phyloP scores from a whole-genome alignment of 805 yeast species.

The Danielia reshetovae region DNA sequence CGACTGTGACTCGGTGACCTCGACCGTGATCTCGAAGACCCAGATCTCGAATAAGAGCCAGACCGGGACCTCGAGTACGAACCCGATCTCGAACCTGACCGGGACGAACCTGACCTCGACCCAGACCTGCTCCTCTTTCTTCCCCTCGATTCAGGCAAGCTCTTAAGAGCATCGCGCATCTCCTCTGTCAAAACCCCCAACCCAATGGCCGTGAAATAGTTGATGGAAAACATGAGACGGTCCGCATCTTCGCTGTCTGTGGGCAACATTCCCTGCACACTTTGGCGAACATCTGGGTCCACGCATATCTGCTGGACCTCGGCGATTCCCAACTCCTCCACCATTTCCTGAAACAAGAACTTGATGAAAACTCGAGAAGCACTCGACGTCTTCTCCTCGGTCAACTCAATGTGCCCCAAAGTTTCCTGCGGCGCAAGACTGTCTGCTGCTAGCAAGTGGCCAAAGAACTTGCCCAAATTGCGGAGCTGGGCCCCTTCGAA shows the following conservation, averaged over 20 bases:
- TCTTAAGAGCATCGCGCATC: conserved; percentile 58
- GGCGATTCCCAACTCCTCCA: conserved; percentile 66
- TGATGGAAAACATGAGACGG: conserved; percentile 71
- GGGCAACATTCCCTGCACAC: conserved; percentile 64
- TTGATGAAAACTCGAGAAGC: conserved; percentile 78
- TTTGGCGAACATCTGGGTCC: conserved; percentile 50
- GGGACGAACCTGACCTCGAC: conserved; percentile 6
- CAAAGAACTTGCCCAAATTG: conserved; percentile 81
- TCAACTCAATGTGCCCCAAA: conserved; percentile 52
- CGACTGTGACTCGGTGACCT: conserved; percentile 1
- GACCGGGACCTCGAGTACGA: conserved; percentile 13
- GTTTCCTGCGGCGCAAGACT: conserved; percentile 57
- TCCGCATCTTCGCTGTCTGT: conserved; percentile 38
- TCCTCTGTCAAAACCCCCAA: conserved; percentile 77
- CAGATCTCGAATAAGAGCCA: conserved; percentile 13
- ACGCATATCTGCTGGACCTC: conserved; percentile 45
- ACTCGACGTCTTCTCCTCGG: conserved; percentile 72
- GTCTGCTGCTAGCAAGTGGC: conserved; percentile 73
- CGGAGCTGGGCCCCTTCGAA: conserved; percentile 71
- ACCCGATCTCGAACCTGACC: conserved; percentile 15
- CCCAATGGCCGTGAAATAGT: conserved; percentile 90
- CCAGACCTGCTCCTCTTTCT: conserved; percentile 13
- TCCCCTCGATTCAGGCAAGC: conserved; percentile 25
- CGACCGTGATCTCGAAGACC: conserved; percentile 15
- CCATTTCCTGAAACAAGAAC: conserved; percentile 73